These are phyloP conservation scores for Sarocladium oryzae DNA, from an alignment of 2,329 filamentous ascomycete species.

Conservation along the genomic window DNA sequence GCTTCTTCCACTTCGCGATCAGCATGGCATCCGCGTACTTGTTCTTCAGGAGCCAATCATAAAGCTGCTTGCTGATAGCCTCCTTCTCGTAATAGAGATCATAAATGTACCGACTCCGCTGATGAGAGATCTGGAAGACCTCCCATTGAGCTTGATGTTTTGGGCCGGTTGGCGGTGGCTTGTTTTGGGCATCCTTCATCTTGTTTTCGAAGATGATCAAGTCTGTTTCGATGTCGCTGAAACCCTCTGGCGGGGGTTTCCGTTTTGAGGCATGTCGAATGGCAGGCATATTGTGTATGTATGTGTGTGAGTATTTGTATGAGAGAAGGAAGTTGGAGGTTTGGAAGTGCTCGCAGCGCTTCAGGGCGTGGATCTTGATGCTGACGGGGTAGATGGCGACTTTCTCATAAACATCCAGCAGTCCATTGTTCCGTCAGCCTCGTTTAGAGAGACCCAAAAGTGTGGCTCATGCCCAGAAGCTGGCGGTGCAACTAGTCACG, in stretches of 20 bases:
- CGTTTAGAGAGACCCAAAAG: background rate
- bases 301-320: background rate
- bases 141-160: constrained; percentile 94
- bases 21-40: constrained; percentile 90
- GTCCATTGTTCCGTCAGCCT: constrained; percentile 3
- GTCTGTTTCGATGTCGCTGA: constrained; percentile 82
- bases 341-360: background rate
- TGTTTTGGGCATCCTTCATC: constrained; percentile 94
- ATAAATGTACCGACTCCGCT: constrained; percentile 88
- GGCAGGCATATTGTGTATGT: constrained; percentile 56
- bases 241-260: constrained; percentile 79
- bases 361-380: background rate
- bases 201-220: constrained; percentile 81
- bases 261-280: constrained; percentile 69
- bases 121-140: constrained; percentile 94
- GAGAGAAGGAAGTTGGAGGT: background rate
- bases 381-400: too few species aligned
- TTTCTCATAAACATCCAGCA: background rate
- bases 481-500: constrained; percentile 18
- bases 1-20: constrained; percentile 99
- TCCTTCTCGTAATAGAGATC: constrained; percentile 98
- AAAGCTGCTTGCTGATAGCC: constrained; percentile 84
- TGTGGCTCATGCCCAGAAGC: constrained; percentile 4
- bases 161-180: constrained; percentile 68
- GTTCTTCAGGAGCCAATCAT: constrained; percentile 96